Evolutionary conservation across 306 rosid genomes (phyloP).

Genomic region (Malus fusca): DNA sequence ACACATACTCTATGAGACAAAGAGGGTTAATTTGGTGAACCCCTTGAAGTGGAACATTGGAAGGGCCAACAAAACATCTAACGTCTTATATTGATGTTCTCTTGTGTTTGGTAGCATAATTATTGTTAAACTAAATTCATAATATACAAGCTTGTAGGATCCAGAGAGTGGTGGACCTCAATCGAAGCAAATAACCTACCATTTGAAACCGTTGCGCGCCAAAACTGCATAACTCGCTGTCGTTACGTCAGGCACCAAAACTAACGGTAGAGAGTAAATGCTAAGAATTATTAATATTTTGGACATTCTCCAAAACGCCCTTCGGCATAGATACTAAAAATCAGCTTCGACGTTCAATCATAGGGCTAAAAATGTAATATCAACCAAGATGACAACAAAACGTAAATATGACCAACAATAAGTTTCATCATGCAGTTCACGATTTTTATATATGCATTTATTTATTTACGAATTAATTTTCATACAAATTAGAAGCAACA

Average conservation of each 20-base stretch:
- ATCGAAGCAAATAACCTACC: neutral
- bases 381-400: neutral
- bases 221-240: slow-evolving; percentile 7
- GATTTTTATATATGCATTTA: neutral
- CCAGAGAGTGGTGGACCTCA: slow-evolving; percentile 8
- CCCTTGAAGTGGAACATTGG: slow-evolving; percentile 2
- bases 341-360: too few relatives aligned
- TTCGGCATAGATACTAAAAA: neutral
- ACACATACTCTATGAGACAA: neutral
- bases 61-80: slow-evolving; percentile 1
- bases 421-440: neutral
- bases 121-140: neutral
- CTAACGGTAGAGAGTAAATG: slow-evolving; percentile 12
- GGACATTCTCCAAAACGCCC: neutral
- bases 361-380: neutral
- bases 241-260: slow-evolving; percentile 1
- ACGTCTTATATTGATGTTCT: neutral
- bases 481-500: neutral
- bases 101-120: neutral
- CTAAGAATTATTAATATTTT: neutral
- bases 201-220: slow-evolving; percentile 36
- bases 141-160: neutral
- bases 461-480: neutral
- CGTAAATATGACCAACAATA: neutral
- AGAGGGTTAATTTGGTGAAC: neutral